phyloP scores from a whole-genome alignment of 306 rosid species.

The Gillenia trifoliata region DNA sequence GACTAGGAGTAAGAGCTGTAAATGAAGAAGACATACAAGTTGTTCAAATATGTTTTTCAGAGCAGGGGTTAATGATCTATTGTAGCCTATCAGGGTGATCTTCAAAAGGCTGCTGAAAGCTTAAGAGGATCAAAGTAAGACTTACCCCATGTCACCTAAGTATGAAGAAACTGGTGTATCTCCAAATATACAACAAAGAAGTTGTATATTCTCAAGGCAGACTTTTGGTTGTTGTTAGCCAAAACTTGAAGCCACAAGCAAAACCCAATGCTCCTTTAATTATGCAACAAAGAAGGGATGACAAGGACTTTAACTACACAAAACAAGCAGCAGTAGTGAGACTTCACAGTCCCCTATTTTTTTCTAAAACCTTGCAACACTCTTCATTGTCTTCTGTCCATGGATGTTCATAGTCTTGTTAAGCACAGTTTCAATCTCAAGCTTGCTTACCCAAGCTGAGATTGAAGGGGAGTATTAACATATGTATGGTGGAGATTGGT shows the following conservation, averaged over 20 bases:
- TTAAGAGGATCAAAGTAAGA: slow-evolving; percentile 63
- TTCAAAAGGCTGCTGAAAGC: slow-evolving; percentile 73
- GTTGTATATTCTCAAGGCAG: no score
- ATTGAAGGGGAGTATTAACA: no score
- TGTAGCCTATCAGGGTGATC: slow-evolving; percentile 83
- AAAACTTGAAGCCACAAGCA: slow-evolving; percentile 46
- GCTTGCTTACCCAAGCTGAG: no score
- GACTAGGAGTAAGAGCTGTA: no score
- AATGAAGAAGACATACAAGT: no score
- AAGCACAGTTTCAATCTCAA: no score
- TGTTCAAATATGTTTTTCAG: no score
- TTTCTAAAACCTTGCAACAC: no score
- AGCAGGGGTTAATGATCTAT: slow-evolving; percentile 88
- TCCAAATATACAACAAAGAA: slow-evolving; percentile 50
- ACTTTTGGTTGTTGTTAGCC: slow-evolving; percentile 46
- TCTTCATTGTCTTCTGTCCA: no score
- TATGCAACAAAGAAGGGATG: slow-evolving; percentile 62
- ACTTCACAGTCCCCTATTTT: slow-evolving; percentile 59
- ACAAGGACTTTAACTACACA: slow-evolving; percentile 73
- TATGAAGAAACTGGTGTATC: slow-evolving; percentile 80
- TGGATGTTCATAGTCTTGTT: no score
- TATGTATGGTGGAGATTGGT: no score
- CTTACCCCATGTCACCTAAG: slow-evolving; percentile 53
- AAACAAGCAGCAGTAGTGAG: slow-evolving; percentile 45
- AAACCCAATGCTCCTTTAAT: slow-evolving; percentile 37